phyloP scores from a whole-genome alignment of 345 rosid genomes.

The Garcia nutans region DNA sequence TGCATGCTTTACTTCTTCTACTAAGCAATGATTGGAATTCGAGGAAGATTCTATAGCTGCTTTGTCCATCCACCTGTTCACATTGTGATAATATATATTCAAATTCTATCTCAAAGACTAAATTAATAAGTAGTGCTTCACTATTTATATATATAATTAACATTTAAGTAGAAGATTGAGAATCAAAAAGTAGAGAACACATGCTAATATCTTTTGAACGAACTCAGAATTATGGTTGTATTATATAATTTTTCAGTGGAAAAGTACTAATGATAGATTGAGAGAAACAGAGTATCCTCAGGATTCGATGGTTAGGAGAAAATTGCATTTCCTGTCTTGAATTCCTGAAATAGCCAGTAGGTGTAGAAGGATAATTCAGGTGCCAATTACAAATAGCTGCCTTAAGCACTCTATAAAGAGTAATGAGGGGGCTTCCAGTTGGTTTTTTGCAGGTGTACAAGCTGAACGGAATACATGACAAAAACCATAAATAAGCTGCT shows the following conservation, averaged over 20 bases:
- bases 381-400: neutral
- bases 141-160: too few relatives aligned
- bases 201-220: too few relatives aligned
- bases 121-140: too few relatives aligned
- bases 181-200: too few relatives aligned
- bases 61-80: slow-evolving; percentile 6
- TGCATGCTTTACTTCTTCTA: neutral
- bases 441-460: neutral
- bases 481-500: neutral
- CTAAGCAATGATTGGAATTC: neutral
- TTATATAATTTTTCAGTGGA: too few relatives aligned
- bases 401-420: neutral
- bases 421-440: neutral
- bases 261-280: too few relatives aligned
- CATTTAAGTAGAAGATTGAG: too few relatives aligned
- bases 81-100: too few relatives aligned
- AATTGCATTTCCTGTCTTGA: too few relatives aligned
- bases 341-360: too few relatives aligned
- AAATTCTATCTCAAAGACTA: too few relatives aligned
- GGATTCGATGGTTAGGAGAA: neutral
- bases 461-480: neutral
- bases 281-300: neutral
- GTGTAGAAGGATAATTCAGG: neutral
- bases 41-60: neutral
- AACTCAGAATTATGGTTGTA: too few relatives aligned